Evolutionary conservation across 2,329 filamentous ascomycete species (phyloP), one percentile per base, ranked within the genome.

Genomic region (Phaeosphaeriaceae sp.): DNA sequence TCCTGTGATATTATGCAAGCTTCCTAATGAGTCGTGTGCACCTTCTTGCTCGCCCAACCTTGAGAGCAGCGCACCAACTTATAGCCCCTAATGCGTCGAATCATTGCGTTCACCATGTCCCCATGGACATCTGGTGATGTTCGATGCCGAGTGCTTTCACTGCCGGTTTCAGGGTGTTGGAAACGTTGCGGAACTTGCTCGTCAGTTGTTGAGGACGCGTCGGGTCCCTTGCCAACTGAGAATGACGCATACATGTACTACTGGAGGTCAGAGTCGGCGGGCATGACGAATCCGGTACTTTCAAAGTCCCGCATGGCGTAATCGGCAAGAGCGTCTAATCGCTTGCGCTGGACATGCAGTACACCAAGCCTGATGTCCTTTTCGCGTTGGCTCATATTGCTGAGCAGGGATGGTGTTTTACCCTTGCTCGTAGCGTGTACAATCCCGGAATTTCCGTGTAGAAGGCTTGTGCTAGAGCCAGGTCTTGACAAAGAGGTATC

Each of bases 321-420:
- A 20, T 71, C 68, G 1, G 76, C 73, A 62, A 80, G 67, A 3
- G 74, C 74, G 43, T 80, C 77, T 18, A 79, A 52, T 63, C 79
- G 79, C 61, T 74, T 77, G 11, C 78, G 72, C 50, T 81, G 79
- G 17, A 80, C 70, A 30, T 77, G 75, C n/a, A 81, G 66, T 2
- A 74, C 71, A 16, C 76, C 75, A 8, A 67, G 54, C 32, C 65
- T 63, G 49, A 75, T 54, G 49, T 75, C 68, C 35, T 64, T 66
- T 32, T 75, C 68, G n/a, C 63, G 56, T 41, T 68, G 60, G 50
- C 70, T 72, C 64, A 74, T 68, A 26, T 70, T 63, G 60, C 71
- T 75, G 34, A 63, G 63, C 11, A 74, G 63, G 1, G 71, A 74
- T 9, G 64, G 56, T 3, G 67, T 46, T 46, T 62, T 65, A 18